These are phyloP conservation scores for Vigna hirtella DNA, from an alignment of 306 rosid genomes.

Conservation along the genomic window DNA sequence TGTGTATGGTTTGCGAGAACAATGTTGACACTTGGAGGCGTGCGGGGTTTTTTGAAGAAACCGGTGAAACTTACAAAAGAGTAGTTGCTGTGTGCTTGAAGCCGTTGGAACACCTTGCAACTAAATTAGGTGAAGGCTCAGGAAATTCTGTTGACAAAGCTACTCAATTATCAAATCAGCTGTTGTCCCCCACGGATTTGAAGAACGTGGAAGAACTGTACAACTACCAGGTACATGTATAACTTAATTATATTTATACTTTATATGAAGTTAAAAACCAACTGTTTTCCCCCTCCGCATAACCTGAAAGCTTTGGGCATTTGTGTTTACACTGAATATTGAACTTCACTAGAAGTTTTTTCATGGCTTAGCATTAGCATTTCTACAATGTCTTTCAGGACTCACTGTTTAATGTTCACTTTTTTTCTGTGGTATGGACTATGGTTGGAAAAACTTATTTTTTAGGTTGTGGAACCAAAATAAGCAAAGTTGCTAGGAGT, in stretches of 20 bases:
- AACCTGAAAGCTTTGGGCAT: constrained; percentile 15
- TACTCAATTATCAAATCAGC: constrained; percentile 69
- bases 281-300: not conserved
- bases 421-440: not conserved
- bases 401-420: constrained; percentile 15
- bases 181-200: constrained; percentile 69
- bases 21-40: constrained; percentile 94
- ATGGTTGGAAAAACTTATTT: constrained; percentile 2
- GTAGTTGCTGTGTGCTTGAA: constrained; percentile 78
- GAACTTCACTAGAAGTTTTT: not conserved
- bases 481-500: not conserved
- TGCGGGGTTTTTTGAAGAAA: constrained; percentile 97
- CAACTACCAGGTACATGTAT: constrained; percentile 73
- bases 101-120: constrained; percentile 85
- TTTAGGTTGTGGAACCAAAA: constrained; percentile 22
- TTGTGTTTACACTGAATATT: constrained; percentile 20
- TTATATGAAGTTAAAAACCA: not conserved
- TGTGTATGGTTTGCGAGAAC: constrained; percentile 91
- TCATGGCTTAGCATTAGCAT: not conserved
- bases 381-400: not conserved
- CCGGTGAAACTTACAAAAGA: constrained; percentile 90
- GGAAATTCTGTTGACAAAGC: constrained; percentile 63
- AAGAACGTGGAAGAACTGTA: constrained; percentile 63
- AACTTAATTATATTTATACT: constrained; percentile 7
- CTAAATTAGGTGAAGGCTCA: constrained; percentile 66